Base-by-base conservation (phyloP, 169 alveolate species). In the Eimeria maxima region DNA sequence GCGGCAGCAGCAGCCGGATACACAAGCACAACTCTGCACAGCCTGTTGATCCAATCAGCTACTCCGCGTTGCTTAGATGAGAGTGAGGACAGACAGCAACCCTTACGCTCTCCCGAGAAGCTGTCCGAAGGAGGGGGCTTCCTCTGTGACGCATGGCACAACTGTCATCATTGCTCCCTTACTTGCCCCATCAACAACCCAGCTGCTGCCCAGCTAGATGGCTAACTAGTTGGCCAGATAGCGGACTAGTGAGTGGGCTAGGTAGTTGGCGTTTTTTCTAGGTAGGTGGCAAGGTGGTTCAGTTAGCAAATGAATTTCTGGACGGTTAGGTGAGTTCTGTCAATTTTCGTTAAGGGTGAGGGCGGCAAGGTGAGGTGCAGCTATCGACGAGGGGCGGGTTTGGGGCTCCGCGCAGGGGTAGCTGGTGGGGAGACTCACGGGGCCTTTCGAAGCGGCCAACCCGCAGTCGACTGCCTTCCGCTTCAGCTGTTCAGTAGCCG, bases 381-480 rank as follows among this genome's bases (percentile, higher is more conserved):
- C 60, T 8, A 13, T 6, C 6, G 60, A 53, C 6, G 60, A 13
- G 60, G 13, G 60, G 60, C 18, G 60, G 13, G 60, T 53, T 53
- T 53, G 60, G 60, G 60, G 60, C 60, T 53, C 18, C 60, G 13
- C 13, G 60, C 60, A 53, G 60, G 18, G 60, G 60, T 53, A 13
- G 13, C 18, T 53, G 60, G 60, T 18, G 14, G 7, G 76, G 7
- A 16, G 42, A 42, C 89, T 78, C 67, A 78, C 89, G 11, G 89
- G 65, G 67, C 89, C 89, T 13, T 33, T 1, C 16, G 89, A 33
- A 24, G 89, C 89, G n/a, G 89, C 89, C 69, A 78, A 42, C 47
- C 89, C 89, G 38, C 89, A 78, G 89, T 78, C 67, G 22, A 29
- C 67, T 6, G 89, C 67, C 33, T 78, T 78, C 38, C 89, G 60